Percentiles rank a stretch among this genome's conserved stretches.
These are phyloP conservation scores for Cubamyces sp. DNA, from an alignment of 768 basidiomycete genomes.

Conservation along the genomic window DNA sequence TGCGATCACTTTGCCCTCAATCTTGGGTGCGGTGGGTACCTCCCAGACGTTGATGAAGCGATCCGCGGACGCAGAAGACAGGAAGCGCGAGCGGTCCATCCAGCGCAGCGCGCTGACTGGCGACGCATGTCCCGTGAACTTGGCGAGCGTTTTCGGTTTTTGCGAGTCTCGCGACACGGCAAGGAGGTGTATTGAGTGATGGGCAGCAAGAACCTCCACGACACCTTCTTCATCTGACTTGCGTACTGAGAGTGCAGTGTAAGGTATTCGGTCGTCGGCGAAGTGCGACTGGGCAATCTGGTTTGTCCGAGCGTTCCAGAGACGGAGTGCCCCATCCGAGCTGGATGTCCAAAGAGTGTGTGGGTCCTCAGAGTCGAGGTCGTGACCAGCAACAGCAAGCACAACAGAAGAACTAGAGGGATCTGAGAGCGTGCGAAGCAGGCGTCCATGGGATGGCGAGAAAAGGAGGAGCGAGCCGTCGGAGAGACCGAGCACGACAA, in stretches of 20 bases:
- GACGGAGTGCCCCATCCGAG: constrained; percentile 57
- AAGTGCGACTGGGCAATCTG: constrained; percentile 55
- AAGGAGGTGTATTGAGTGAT: constrained; percentile 61
- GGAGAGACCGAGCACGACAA: constrained; percentile 62
- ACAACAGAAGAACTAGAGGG: constrained; percentile 57
- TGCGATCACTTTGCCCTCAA: constrained; percentile 58
- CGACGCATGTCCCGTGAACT: constrained; percentile 71
- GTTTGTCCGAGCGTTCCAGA: constrained; percentile 60
- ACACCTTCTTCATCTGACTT: constrained; percentile 40
- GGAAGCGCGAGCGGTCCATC: constrained; percentile 52
- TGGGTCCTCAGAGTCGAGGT: constrained; percentile 35
- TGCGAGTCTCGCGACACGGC: constrained; percentile 40
- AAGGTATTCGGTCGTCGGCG: constrained; percentile 61
- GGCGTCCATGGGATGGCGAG: constrained; percentile 61
- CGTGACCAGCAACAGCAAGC: constrained; percentile 47
- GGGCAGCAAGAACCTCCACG: constrained; percentile 57
- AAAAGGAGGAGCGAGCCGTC: constrained; percentile 63
- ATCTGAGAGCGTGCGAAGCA: constrained; percentile 59
- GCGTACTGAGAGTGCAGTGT: constrained; percentile 52
- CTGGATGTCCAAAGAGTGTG: constrained; percentile 57
- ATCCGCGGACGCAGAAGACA: constrained; percentile 65
- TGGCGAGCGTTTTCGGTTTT: constrained; percentile 50
- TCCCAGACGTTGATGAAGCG: constrained; percentile 68
- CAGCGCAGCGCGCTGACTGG: constrained; percentile 55
- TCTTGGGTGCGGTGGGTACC: constrained; percentile 43